Conservation (phyloP, 176 grass and related monocot species). For the Zoysia japonica region DNA sequence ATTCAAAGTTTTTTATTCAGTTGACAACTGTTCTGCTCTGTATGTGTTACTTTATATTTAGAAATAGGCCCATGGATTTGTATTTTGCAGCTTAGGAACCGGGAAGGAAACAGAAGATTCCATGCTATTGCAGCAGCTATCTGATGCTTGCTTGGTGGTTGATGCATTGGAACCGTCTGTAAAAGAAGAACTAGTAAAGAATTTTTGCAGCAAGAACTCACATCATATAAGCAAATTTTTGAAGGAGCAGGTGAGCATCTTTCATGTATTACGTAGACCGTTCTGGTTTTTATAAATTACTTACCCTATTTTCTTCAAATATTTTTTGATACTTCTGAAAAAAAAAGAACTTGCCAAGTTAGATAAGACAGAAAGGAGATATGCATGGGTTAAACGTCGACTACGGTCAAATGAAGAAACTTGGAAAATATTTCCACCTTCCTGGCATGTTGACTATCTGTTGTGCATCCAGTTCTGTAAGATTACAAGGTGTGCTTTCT, state of each 20-base stretch:
- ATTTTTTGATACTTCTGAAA: conserved; percentile 37
- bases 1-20: conserved; percentile 25
- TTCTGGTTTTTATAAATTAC: conserved; percentile 28
- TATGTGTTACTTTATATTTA: not conserved
- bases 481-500: conserved; percentile 78
- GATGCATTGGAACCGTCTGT: conserved; percentile 97
- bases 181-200: conserved; percentile 97
- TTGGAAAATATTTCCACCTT: conserved; percentile 96
- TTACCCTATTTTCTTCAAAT: not conserved
- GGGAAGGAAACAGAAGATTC: conserved; percentile 96
- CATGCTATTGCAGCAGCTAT: conserved; percentile 86
- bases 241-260: conserved; percentile 84
- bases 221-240: conserved; percentile 94
- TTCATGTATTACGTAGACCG: conserved; percentile 30
- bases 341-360: conserved; percentile 89
- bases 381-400: conserved; percentile 97
- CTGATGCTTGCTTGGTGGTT: conserved; percentile 97
- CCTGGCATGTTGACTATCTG: conserved; percentile 97
- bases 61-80: conserved; percentile 9
- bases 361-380: conserved; percentile 98
- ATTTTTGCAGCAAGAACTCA: conserved; percentile 98
- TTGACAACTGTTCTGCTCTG: not conserved
- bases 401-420: conserved; percentile 94
- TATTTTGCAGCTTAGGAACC: conserved; percentile 90
- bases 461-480: conserved; percentile 99